Conservation (phyloP, 2,329 filamentous ascomycete species). For the Aureobasidium melanogenum region DNA sequence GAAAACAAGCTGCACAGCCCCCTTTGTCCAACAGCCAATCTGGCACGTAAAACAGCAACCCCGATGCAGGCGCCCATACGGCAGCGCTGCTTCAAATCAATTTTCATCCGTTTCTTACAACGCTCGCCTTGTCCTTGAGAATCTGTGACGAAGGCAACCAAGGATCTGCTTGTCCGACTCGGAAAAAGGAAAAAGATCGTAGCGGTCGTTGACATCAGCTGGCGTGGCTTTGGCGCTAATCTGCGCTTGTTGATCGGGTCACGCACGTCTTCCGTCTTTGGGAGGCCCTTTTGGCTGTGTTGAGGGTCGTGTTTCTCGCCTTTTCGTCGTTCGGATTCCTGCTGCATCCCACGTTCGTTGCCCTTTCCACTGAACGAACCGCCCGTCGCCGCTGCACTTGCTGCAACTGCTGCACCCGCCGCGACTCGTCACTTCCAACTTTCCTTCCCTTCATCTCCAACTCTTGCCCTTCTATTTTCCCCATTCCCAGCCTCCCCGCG, state of each 20-base stretch:
- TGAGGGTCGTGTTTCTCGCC: slow-evolving; percentile 4
- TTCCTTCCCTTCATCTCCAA: not conserved
- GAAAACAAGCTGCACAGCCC: slow-evolving; percentile 11
- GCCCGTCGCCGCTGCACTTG: not conserved
- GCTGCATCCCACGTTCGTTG: not conserved
- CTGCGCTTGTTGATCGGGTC: slow-evolving; percentile 6
- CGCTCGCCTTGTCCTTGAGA: not conserved
- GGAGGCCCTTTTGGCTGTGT: not conserved
- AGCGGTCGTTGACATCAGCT: slow-evolving; percentile 11
- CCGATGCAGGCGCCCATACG: not conserved
- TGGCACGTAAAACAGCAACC: not conserved
- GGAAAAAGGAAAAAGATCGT: not conserved
- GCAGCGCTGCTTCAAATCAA: not conserved
- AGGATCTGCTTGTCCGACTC: not conserved
- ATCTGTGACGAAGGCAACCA: not conserved
- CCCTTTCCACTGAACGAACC: not conserved
- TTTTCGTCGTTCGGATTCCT: not conserved
- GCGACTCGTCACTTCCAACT: not conserved
- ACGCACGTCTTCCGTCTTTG: not conserved
- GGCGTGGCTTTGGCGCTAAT: slow-evolving; percentile 12
- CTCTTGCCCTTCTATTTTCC: not conserved
- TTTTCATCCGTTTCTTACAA: not conserved
- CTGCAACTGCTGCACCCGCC: not conserved
- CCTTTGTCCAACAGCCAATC: not conserved
- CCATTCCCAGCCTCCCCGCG: slow-evolving; percentile 1